Conservation (phyloP, 345 rosid species). For the Punica granatum region DNA sequence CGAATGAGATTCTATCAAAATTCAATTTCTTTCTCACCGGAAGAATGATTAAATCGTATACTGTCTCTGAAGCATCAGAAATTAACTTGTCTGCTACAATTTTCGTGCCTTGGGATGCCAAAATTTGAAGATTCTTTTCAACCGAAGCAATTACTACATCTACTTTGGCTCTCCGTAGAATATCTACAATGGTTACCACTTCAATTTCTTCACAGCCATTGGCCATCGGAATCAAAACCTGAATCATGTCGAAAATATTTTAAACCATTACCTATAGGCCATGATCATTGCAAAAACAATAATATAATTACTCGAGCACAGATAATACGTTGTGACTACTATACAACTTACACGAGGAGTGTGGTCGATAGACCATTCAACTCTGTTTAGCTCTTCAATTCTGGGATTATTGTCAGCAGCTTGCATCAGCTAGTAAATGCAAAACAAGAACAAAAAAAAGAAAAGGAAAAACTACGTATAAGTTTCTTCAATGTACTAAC, state of each 20-base stretch:
- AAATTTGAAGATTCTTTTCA: slow-evolving; percentile 49
- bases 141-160: slow-evolving; percentile 81
- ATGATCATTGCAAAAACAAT: neutral
- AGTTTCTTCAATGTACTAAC: neutral
- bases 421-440: slow-evolving; percentile 40
- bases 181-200: slow-evolving; percentile 58
- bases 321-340: neutral
- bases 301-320: neutral
- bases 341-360: slow-evolving; percentile 54
- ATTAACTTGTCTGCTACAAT: slow-evolving; percentile 74
- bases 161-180: slow-evolving; percentile 74
- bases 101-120: slow-evolving; percentile 66
- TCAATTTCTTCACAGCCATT: slow-evolving; percentile 83
- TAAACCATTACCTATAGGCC: neutral
- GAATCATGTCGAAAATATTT: slow-evolving; percentile 13
- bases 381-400: slow-evolving; percentile 64
- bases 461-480: neutral
- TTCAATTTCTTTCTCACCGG: slow-evolving; percentile 41
- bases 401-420: slow-evolving; percentile 29
- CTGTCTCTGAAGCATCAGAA: slow-evolving; percentile 41
- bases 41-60: slow-evolving; percentile 73
- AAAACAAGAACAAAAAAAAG: neutral
- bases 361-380: slow-evolving; percentile 61
- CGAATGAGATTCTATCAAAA: neutral
- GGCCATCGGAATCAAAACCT: slow-evolving; percentile 86